Evolutionary conservation across 2,329 filamentous ascomycete genomes (phyloP).

Genomic region (Coniosporium tulheliwenetii): DNA sequence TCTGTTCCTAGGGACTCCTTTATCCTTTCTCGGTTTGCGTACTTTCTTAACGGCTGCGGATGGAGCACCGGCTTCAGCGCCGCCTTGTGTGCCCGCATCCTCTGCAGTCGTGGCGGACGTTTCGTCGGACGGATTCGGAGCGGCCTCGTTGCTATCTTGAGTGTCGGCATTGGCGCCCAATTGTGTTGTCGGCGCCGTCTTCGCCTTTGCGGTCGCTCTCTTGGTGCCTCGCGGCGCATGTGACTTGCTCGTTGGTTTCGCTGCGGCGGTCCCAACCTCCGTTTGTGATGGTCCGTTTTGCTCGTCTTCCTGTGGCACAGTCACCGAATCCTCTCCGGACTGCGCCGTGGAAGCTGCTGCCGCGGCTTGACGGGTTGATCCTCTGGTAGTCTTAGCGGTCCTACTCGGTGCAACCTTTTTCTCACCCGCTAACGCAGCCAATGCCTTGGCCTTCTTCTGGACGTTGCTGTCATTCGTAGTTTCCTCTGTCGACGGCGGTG

Average conservation of each 20-base stretch:
- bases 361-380: no score
- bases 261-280: not conserved
- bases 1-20: conserved; percentile 2
- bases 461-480: not conserved
- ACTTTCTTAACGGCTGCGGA: conserved; percentile 9
- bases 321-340: not conserved
- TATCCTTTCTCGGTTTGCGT: conserved; percentile 14
- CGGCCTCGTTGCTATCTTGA: no score
- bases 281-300: not conserved
- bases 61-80: not conserved
- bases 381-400: no score
- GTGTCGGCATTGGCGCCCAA: no score
- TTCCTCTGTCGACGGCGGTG: not conserved
- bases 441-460: not conserved
- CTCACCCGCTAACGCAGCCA: no score
- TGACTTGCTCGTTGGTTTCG: not conserved
- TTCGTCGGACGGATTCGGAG: no score
- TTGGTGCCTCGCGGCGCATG: not conserved
- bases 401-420: no score
- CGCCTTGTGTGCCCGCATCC: not conserved
- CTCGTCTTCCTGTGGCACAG: conserved; percentile 1
- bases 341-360: no score
- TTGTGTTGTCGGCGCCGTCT: not conserved
- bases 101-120: not conserved
- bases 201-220: not conserved